These are phyloP conservation scores for Brassica balearica DNA, from an alignment of 441 rosid species.

Conservation along the genomic window DNA sequence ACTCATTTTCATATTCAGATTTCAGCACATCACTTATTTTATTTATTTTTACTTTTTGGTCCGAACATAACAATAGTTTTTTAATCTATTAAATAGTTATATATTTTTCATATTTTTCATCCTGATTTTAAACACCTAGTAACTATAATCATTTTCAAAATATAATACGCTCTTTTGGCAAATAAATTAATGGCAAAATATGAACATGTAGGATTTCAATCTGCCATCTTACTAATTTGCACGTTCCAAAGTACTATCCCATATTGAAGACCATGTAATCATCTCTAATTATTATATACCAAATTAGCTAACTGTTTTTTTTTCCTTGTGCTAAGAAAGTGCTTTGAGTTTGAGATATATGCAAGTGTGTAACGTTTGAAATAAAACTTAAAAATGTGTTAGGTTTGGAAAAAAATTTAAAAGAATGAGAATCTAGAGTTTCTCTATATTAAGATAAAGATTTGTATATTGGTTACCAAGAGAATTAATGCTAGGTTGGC, in stretches of 20 bases:
- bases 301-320: background rate
- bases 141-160: too few relatives aligned
- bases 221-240: constrained; percentile 18
- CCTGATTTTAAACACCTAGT: too few relatives aligned
- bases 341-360: background rate
- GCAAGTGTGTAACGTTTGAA: background rate
- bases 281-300: too few relatives aligned
- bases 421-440: background rate
- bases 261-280: background rate
- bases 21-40: too few relatives aligned
- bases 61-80: too few relatives aligned
- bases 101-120: too few relatives aligned
- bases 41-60: too few relatives aligned
- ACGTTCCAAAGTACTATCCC: background rate
- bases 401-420: background rate
- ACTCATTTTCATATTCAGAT: too few relatives aligned
- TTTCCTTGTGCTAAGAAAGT: background rate
- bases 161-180: too few relatives aligned
- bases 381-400: background rate
- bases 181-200: too few relatives aligned
- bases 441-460: background rate
- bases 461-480: background rate
- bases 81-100: too few relatives aligned
- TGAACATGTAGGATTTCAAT: background rate
- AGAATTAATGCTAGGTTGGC: constrained; percentile 36